These are phyloP conservation scores for Westerdykella aurantiaca DNA, from an alignment of 2,329 filamentous ascomycete genomes.

Conservation along the genomic window DNA sequence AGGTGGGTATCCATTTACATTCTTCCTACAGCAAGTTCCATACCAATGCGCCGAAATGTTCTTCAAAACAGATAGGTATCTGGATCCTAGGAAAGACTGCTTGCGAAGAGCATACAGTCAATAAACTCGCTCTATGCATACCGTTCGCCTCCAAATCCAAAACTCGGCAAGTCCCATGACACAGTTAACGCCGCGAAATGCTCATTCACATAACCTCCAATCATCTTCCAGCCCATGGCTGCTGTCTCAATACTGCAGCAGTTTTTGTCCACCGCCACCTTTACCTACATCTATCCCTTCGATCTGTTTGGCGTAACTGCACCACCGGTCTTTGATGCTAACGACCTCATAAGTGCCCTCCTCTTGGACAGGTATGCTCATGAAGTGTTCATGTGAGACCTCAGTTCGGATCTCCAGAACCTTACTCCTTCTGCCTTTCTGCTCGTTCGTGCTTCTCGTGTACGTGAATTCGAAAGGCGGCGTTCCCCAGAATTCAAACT, in stretches of 20 bases:
- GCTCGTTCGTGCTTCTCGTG: constrained; percentile 83
- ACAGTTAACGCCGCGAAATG: too few relatives aligned
- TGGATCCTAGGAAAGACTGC: too few relatives aligned
- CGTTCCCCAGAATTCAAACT: constrained; percentile 92
- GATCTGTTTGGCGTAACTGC: constrained; percentile 74
- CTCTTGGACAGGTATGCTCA: constrained; percentile 77
- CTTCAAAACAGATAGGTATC: too few relatives aligned
- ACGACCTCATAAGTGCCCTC: constrained; percentile 98
- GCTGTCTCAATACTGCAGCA: constrained; percentile 30
- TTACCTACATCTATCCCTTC: constrained; percentile 35
- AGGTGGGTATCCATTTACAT: too few relatives aligned
- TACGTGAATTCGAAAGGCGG: constrained; percentile 98
- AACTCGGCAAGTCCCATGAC: too few relatives aligned
- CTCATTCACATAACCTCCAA: too few relatives aligned
- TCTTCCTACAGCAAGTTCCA: too few relatives aligned
- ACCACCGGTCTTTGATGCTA: constrained; percentile 88
- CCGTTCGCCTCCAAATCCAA: too few relatives aligned
- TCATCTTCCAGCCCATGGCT: too few relatives aligned
- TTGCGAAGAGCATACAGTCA: too few relatives aligned
- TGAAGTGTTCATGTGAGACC: constrained; percentile 71
- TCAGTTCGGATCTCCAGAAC: constrained; percentile 90
- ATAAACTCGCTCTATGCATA: too few relatives aligned
- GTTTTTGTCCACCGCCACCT: constrained; percentile 32
- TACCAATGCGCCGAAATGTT: too few relatives aligned
- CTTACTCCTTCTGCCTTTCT: constrained; percentile 51